Evolutionary conservation across 768 basidiomycete genomes (phyloP), one percentile per base, ranked within the genome.

Genomic region (Suillus lakei): DNA sequence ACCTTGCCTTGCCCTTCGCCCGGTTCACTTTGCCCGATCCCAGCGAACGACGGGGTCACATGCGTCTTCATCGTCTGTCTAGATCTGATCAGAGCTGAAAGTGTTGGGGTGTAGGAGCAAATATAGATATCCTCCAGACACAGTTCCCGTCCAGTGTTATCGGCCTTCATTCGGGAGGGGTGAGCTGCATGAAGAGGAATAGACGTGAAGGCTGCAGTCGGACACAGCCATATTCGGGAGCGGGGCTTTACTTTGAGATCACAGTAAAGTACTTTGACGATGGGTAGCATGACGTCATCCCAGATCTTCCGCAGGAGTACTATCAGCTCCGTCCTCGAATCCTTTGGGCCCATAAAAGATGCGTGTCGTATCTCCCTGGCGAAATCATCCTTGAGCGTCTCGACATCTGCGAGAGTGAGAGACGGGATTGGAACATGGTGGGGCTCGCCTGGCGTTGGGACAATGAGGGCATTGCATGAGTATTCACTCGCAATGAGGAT

Each of bases 401-500:
- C 2, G 7, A 43, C 7, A 43, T 43, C 41, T 43, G 18, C 41
- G 44, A 46, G 46, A 46, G n/a, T 46, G 46, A 46, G 46, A 23
- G 46, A 23, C 5, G n/a, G 4, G 23, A 48, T 23, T 3, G n/a
- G 46, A 23, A 48, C 10, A 5, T 48, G n/a, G 46, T 18, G 46
- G 10, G 46, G 10, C 4, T 48, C 4, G 5, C 23, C 46, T 13
- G 46, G 26, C 4, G 13, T 26, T 6, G 23, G 23, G 21, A 70
- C 39, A 36, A 69, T 63, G 32, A 70, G 38, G 18, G 69, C 69
- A 58, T 67, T 69, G 26, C 67, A 67, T 26, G 62, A 55, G 39
- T 54, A 66, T n/a, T 66, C 32, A 60, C 65, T 65, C 1, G 65
- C 63, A 41, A 72, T 70, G 21, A 70, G 43, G 26, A 67, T 50